These are phyloP conservation scores for Camptophora hylomeconis DNA, from an alignment of 2,329 filamentous ascomycete genomes.

Conservation along the genomic window DNA sequence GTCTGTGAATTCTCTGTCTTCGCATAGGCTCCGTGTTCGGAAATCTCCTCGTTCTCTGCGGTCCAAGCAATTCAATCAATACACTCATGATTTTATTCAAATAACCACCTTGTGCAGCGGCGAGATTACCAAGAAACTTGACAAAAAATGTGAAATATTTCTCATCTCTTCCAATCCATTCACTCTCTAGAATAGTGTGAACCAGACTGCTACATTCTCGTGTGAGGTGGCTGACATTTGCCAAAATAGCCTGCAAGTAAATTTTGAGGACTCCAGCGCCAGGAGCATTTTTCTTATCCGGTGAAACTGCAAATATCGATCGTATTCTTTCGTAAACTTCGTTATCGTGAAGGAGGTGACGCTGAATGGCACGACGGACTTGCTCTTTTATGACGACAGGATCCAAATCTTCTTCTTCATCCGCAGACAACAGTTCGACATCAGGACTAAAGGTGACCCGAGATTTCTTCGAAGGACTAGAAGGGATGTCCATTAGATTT, in stretches of 20 bases:
- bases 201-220: conserved; percentile 46
- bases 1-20: conserved; percentile 52
- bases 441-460: conserved; percentile 31
- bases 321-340: conserved; percentile 44
- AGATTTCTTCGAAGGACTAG: conserved; percentile 27
- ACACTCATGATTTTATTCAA: conserved; percentile 62
- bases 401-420: conserved; percentile 17
- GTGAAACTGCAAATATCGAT: conserved; percentile 37
- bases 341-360: conserved; percentile 39
- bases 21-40: conserved; percentile 45
- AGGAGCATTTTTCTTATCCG: conserved; percentile 35
- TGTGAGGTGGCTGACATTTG: conserved; percentile 42
- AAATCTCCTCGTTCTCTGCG: conserved; percentile 39
- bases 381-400: conserved; percentile 43
- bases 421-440: conserved; percentile 21
- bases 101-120: conserved; percentile 72
- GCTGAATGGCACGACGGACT: conserved; percentile 44
- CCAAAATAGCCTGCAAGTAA: conserved; percentile 45
- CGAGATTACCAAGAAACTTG: conserved; percentile 48
- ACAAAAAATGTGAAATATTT: conserved; percentile 44
- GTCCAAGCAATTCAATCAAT: conserved; percentile 66
- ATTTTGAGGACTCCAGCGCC: conserved; percentile 40
- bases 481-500: conserved; percentile 13
- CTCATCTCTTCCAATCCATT: conserved; percentile 51
- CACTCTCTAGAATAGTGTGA: conserved; percentile 42